A percentile compares a stretch with the other conserved stretches of the same genome.
These are phyloP conservation scores for Cutaneotrichosporon daszewskae DNA, from an alignment of 1,284 basidiomycete species.

Conservation along the genomic window DNA sequence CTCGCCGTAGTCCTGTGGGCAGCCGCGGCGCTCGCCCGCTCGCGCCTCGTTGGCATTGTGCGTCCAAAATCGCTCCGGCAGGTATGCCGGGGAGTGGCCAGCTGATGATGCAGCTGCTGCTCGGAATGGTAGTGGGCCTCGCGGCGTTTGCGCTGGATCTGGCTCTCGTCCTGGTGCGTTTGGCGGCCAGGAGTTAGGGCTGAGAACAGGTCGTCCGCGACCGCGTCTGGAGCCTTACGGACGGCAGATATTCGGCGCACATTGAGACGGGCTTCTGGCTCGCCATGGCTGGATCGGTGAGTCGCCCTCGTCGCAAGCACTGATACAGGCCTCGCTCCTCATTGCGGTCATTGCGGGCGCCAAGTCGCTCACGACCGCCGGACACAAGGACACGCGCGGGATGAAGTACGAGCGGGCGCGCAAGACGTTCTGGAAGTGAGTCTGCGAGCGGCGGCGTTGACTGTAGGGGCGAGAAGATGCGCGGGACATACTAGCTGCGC, in stretches of 20 bases:
- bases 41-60: too few species aligned
- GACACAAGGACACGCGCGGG: too few species aligned
- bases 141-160: constrained; percentile 16
- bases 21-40: constrained; percentile 24
- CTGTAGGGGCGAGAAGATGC: too few species aligned
- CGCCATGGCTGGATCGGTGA: constrained; percentile 34
- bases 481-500: too few species aligned
- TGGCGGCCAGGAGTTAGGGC: background rate
- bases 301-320: constrained; percentile 3
- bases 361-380: too few species aligned
- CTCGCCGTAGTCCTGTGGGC: constrained; percentile 26
- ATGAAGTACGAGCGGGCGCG: too few species aligned
- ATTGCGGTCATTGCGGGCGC: background rate
- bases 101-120: too few species aligned
- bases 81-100: too few species aligned
- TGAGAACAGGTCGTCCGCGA: constrained; percentile 20
- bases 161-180: constrained; percentile 26
- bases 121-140: too few species aligned
- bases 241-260: constrained; percentile 22
- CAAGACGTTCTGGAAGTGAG: too few species aligned
- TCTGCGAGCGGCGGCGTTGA: too few species aligned
- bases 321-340: background rate
- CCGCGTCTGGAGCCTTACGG: constrained; percentile 22
- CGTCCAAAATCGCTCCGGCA: too few species aligned
- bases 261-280: constrained; percentile 41